These are phyloP conservation scores for Macrophomina tecta DNA, from an alignment of 2,329 filamentous ascomycete species.

Conservation along the genomic window DNA sequence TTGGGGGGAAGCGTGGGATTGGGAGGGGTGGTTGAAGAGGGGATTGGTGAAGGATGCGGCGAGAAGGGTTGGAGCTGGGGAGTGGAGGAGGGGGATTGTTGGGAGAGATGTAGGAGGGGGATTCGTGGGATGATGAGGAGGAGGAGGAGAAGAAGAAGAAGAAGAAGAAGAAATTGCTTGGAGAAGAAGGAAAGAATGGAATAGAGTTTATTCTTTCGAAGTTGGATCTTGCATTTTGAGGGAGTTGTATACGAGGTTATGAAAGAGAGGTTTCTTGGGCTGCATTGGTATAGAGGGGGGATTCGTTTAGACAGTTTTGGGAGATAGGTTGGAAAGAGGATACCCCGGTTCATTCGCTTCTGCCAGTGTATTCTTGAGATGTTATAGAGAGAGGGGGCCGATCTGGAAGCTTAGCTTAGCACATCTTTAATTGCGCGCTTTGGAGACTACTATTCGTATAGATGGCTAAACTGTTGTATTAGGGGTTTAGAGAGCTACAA, in stretches of 20 bases:
- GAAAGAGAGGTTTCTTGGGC: neutral
- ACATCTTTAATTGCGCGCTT: neutral
- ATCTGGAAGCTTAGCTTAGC: neutral
- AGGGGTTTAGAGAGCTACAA: too few relatives aligned
- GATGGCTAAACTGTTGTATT: neutral
- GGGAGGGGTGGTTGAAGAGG: slow-evolving; percentile 44
- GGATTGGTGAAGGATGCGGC: slow-evolving; percentile 43
- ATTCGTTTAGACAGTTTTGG: neutral
- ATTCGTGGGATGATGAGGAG: neutral
- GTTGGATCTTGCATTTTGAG: neutral
- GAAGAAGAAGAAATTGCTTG: neutral
- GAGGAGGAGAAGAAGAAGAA: neutral
- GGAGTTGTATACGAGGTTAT: neutral
- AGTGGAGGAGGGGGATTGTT: slow-evolving; percentile 35
- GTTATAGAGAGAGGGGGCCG: neutral
- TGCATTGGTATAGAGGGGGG: slow-evolving; percentile 1
- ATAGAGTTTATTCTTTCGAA: neutral
- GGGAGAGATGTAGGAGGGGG: neutral
- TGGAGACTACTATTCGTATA: neutral
- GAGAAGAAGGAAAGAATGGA: neutral
- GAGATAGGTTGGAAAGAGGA: neutral
- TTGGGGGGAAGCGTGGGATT: slow-evolving; percentile 29
- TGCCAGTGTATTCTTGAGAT: slow-evolving; percentile 1
- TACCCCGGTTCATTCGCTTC: slow-evolving; percentile 20
- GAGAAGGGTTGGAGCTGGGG: slow-evolving; percentile 37